These are phyloP conservation scores for Cercospora canescens DNA, from an alignment of 2,329 filamentous ascomycete species.

Conservation along the genomic window DNA sequence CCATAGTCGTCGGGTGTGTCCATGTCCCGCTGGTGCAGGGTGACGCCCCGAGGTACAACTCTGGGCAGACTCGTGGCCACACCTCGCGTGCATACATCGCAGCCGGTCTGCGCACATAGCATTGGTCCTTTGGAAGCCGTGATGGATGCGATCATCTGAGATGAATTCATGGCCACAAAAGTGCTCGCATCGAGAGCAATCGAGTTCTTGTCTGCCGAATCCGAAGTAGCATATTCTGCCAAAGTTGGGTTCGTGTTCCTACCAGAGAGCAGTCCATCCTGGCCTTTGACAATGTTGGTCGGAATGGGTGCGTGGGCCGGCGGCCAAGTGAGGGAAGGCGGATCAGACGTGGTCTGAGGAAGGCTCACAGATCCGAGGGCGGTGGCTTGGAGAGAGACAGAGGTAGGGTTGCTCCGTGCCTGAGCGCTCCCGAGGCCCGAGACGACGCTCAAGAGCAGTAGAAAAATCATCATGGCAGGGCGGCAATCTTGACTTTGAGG, in stretches of 20 bases:
- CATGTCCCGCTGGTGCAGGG: neutral
- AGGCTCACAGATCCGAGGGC: neutral
- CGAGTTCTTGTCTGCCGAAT: too few species aligned
- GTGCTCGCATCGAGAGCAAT: too few species aligned
- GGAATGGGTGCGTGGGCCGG: neutral
- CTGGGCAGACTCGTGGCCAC: neutral
- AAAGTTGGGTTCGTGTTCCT: too few species aligned
- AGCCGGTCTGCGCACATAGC: neutral
- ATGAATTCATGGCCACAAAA: too few species aligned
- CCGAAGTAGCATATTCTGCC: too few species aligned
- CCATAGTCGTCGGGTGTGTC: neutral
- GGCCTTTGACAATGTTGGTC: neutral
- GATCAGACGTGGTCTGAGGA: neutral
- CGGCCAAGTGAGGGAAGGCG: neutral
- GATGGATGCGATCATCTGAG: too few species aligned
- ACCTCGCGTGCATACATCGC: neutral
- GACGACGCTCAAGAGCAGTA: neutral
- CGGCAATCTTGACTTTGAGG: neutral
- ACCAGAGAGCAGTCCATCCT: too few species aligned
- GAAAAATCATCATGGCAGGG: neutral
- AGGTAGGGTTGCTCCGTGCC: neutral
- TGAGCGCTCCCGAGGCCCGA: neutral
- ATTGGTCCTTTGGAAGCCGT: neutral
- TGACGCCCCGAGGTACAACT: neutral
- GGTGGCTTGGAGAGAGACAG: neutral